A percentile compares a stretch with the other conserved stretches of the same genome.
phyloP scores from a whole-genome alignment of 257 asterid genomes.

The Linderniella brevidens region DNA sequence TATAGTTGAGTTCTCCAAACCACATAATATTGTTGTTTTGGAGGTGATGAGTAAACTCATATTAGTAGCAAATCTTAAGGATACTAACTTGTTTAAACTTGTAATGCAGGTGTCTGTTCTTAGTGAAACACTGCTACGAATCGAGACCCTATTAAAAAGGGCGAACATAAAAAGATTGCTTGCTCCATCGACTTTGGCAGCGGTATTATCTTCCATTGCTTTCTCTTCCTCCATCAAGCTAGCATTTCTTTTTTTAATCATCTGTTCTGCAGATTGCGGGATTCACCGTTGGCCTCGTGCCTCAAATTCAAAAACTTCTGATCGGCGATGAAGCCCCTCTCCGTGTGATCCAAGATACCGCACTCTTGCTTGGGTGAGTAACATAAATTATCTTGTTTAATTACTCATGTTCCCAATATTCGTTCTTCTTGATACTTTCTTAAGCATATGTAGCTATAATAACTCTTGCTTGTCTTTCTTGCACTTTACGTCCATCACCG shows the following conservation, averaged over 20 bases:
- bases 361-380: constrained; percentile 55
- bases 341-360: constrained; percentile 52
- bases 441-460: not conserved
- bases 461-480: not conserved
- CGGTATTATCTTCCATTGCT: constrained; percentile 1
- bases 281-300: constrained; percentile 58
- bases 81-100: not conserved
- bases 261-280: constrained; percentile 39
- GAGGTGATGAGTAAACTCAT: not conserved
- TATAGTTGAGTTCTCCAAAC: not conserved
- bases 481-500: constrained; percentile 6
- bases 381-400: not conserved
- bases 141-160: not conserved
- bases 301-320: constrained; percentile 34
- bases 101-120: constrained; percentile 2
- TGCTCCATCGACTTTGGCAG: constrained; percentile 3
- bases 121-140: not conserved
- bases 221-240: not conserved
- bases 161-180: constrained; percentile 4
- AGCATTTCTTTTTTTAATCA: not conserved
- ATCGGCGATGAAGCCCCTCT: constrained; percentile 72
- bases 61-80: not conserved
- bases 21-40: not conserved
- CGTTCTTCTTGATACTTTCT: no score
- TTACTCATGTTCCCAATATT: not conserved